Conservation (phyloP, 2,329 filamentous ascomycete species). For the Alternaria consortialis region DNA sequence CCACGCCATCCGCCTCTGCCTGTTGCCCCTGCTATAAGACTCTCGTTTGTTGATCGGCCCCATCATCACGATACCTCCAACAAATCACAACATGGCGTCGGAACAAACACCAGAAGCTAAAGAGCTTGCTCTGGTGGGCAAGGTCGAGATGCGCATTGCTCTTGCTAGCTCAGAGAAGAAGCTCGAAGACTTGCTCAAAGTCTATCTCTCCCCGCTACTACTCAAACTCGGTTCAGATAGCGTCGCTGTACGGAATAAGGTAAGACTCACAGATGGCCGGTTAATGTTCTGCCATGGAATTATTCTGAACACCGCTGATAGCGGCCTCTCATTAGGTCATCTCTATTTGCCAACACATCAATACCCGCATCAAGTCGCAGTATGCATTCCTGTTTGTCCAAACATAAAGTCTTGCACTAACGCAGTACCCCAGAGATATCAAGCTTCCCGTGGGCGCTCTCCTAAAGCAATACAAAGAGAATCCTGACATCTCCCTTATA, state of each 20-base stretch:
- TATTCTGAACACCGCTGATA: conserved; percentile 42
- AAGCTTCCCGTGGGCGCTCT: conserved; percentile 85
- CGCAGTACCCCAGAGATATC: conserved; percentile 59
- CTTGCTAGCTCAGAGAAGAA: conserved; percentile 85
- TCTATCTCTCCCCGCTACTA: conserved; percentile 81
- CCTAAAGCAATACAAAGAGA: conserved; percentile 88
- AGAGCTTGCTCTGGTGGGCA: conserved; percentile 83
- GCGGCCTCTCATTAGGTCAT: conserved; percentile 61
- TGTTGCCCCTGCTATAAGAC: conserved; percentile 31
- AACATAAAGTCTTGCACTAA: conserved; percentile 19
- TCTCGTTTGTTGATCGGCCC: conserved; percentile 5
- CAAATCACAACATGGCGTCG: conserved; percentile 42
- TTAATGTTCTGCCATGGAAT: not conserved
- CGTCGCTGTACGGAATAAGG: conserved; percentile 80
- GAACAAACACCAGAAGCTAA: conserved; percentile 64
- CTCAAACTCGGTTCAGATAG: conserved; percentile 87
- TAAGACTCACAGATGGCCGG: conserved; percentile 38
- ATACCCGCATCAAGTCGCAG: conserved; percentile 67
- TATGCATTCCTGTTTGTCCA: conserved; percentile 42
- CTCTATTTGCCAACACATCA: conserved; percentile 75
- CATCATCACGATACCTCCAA: conserved; percentile 3
- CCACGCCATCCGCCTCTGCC: conserved; percentile 31
- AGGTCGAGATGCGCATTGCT: conserved; percentile 84
- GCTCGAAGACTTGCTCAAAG: conserved; percentile 78
- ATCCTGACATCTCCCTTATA: conserved; percentile 72